Evolutionary conservation across 352 stramenopile genomes (phyloP), one percentile per base, ranked within the genome.

Genomic region (Halophytophthora polymorphica): DNA sequence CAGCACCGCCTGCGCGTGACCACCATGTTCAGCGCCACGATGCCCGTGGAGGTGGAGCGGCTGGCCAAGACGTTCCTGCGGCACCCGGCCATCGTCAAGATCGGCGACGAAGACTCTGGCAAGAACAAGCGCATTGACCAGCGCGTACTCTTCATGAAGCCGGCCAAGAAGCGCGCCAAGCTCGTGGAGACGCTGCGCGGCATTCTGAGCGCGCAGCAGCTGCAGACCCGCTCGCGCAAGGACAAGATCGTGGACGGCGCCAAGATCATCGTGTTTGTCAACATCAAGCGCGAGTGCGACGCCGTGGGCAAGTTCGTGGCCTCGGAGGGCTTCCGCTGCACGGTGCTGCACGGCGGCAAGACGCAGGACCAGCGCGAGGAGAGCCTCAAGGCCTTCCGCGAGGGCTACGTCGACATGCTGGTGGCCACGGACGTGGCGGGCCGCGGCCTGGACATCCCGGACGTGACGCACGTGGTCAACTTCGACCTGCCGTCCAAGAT

Each of bases 251-350:
- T 81, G 2, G 82, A 95, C 19, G 71, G 85, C 2, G 78, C 96
- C 23, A 98, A 99, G 75, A 86, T 98, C 38, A 99, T 99, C 51
- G 95, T 99, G n/a, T 99, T 99, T 71, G 97, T 99, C 52, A 99
- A 99, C 72, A 93, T 98, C 61, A 99, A 99, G 86, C 98, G 98
- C 63, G 85, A 96, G 56, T 97, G 93, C 45, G 97, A 99, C 62
- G 71, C 88, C n/a, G 85, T 99, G n/a, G 87, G 75, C 18, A 90
- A 96, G 45, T 85, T 96, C 52, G 71, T 99, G 17, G 93, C 97
- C 41, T 88, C 71, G 29, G 73, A 86, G 37, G 95, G 96, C 25
- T 95, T 97, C 56, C 73, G 81, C 13, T 85, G 77, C 58, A 97
- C 95, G 1, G 96, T 98, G n/a, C 69, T 99, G 31, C 96, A 99